These are phyloP conservation scores for Entomortierella chlamydospora DNA, from an alignment of 192 early-diverging fungal species.

Conservation along the genomic window DNA sequence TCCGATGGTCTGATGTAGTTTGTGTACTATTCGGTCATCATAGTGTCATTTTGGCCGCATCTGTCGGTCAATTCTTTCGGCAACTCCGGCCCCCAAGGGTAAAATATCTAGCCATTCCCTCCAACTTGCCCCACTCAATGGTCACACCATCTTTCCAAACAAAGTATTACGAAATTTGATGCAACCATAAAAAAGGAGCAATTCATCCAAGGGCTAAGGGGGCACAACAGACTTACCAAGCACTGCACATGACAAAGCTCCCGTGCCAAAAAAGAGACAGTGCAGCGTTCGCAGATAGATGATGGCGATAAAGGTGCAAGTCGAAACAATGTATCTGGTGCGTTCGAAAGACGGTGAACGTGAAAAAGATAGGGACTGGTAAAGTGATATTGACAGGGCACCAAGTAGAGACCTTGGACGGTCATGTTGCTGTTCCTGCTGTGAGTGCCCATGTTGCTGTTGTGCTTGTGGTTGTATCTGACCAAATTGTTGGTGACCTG, in stretches of 20 bases:
- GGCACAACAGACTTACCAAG: conserved; percentile 28
- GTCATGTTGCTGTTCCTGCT: background rate
- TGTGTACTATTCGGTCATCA: background rate
- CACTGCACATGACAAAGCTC: conserved; percentile 49
- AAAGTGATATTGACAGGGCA: conserved; percentile 44
- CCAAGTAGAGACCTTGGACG: conserved; percentile 36
- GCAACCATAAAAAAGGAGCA: background rate
- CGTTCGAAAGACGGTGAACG: conserved; percentile 49
- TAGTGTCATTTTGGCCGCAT: too few relatives aligned
- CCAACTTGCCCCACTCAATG: background rate
- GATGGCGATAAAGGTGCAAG: conserved; percentile 52
- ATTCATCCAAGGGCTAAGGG: background rate
- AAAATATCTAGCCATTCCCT: too few relatives aligned
- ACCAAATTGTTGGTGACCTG: background rate
- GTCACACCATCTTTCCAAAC: background rate
- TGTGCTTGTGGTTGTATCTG: conserved; percentile 1
- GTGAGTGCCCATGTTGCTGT: conserved; percentile 1
- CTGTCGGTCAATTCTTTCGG: too few relatives aligned
- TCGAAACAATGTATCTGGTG: conserved; percentile 47
- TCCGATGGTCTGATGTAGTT: too few relatives aligned
- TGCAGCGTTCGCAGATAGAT: conserved; percentile 51
- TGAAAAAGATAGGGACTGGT: conserved; percentile 50
- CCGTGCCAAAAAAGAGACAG: conserved; percentile 53
- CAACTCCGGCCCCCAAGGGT: too few relatives aligned
- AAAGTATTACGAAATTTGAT: background rate